Percentiles rank a stretch among this genome's conserved stretches.
Evolutionary conservation across 768 basidiomycete species (phyloP).

Genomic region (Hericium rajendrae): DNA sequence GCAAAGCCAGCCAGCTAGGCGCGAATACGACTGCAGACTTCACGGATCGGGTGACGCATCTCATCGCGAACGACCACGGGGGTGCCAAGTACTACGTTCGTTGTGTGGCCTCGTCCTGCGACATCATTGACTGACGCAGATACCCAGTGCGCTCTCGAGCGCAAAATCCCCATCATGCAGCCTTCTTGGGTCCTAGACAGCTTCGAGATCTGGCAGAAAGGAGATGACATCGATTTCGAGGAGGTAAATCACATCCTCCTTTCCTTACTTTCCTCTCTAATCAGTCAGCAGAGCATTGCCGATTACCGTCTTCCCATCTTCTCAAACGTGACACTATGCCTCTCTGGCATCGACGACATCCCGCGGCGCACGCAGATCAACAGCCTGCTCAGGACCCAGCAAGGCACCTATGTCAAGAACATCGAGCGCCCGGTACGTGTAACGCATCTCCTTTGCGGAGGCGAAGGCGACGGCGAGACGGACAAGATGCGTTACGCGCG

Average conservation of each 20-base stretch:
- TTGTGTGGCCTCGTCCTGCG: background rate
- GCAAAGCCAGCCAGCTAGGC: constrained; percentile 74
- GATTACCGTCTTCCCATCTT: constrained; percentile 66
- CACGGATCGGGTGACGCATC: constrained; percentile 81
- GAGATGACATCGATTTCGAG: constrained; percentile 65
- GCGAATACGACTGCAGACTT: constrained; percentile 60
- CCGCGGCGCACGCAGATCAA: constrained; percentile 53
- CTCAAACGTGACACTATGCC: constrained; percentile 54
- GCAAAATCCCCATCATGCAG: constrained; percentile 68
- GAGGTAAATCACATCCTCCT: constrained; percentile 33
- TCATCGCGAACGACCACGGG: constrained; percentile 73
- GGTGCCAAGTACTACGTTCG: constrained; percentile 76
- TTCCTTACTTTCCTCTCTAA: background rate
- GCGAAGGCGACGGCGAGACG: constrained; percentile 51
- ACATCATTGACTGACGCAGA: background rate
- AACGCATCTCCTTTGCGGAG: constrained; percentile 78
- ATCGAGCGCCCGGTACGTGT: constrained; percentile 71
- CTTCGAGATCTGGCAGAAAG: constrained; percentile 66
- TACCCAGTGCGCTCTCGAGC: constrained; percentile 69
- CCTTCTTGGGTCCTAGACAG: constrained; percentile 71
- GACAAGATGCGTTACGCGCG: constrained; percentile 75
- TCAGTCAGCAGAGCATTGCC: constrained; percentile 39
- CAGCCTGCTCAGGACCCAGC: constrained; percentile 44
- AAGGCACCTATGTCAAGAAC: constrained; percentile 64
- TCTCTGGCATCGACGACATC: constrained; percentile 67